phyloP scores from a whole-genome alignment of 164 flowering plant genomes.

The Magnolia changhungtana region DNA sequence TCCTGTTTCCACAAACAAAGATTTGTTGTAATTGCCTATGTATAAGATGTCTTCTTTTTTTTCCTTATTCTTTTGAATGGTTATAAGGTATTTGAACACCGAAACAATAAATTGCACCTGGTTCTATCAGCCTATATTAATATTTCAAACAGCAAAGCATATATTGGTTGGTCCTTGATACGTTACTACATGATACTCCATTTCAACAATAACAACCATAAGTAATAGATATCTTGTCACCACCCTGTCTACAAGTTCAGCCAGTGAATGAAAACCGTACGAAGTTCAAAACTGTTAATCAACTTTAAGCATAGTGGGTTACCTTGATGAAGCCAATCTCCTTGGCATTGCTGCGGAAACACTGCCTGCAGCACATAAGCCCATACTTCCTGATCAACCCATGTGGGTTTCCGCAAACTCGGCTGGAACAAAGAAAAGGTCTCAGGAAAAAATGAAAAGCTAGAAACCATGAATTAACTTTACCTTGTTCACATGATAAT shows the following conservation, averaged over 20 bases:
- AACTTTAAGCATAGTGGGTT: constrained; percentile 1
- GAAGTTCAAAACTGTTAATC: background rate
- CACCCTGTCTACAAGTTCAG: background rate
- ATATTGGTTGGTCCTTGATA: background rate
- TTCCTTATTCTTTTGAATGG: background rate
- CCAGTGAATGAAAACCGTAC: background rate
- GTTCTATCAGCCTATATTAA: background rate
- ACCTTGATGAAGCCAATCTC: constrained; percentile 84
- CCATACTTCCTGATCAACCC: constrained; percentile 74
- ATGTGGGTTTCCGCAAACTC: constrained; percentile 75
- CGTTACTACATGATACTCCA: background rate
- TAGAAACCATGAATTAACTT: background rate
- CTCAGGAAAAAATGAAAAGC: background rate
- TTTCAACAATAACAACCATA: background rate
- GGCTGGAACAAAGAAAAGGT: constrained; percentile 28
- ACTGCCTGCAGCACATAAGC: constrained; percentile 79
- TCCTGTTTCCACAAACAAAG: too few relatives aligned
- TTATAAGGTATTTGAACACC: background rate
- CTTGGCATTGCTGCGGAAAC: constrained; percentile 80
- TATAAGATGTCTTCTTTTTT: background rate
- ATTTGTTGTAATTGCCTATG: background rate
- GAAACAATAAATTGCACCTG: background rate
- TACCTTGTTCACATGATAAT: too few relatives aligned
- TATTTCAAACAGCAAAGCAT: background rate
- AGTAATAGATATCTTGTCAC: background rate